Conservation (phyloP, 768 basidiomycete species). For the Leccinum rimulosum region DNA sequence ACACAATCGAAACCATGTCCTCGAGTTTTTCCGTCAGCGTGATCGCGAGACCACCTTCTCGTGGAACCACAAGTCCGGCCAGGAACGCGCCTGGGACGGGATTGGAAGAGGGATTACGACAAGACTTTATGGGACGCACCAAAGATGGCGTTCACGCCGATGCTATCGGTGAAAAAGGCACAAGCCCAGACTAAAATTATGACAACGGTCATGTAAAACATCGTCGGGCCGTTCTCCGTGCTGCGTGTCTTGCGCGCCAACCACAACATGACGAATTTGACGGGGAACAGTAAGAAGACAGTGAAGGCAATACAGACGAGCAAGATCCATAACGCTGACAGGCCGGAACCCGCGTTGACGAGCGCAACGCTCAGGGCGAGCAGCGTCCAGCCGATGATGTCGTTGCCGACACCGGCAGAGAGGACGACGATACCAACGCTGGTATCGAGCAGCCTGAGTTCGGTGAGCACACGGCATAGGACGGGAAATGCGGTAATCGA, state of each 20-base stretch:
- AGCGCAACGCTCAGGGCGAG: constrained; percentile 90
- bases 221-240: constrained; percentile 76
- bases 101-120: background rate
- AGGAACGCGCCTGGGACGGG: constrained; percentile 66
- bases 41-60: constrained; percentile 84
- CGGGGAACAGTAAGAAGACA: constrained; percentile 68
- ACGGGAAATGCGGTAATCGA: constrained; percentile 88
- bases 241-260: constrained; percentile 78
- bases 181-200: constrained; percentile 80
- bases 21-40: constrained; percentile 94
- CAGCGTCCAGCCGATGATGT: constrained; percentile 84
- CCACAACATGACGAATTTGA: constrained; percentile 62
- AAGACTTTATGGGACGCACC: constrained; percentile 40
- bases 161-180: constrained; percentile 91
- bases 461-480: constrained; percentile 82
- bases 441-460: constrained; percentile 88
- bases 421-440: constrained; percentile 91
- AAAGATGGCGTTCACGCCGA: constrained; percentile 91
- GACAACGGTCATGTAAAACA: constrained; percentile 85
- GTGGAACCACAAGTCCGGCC: constrained; percentile 77
- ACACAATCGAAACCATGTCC: constrained; percentile 88
- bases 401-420: constrained; percentile 88
- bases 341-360: constrained; percentile 81
- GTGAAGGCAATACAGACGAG: constrained; percentile 79
- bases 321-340: constrained; percentile 84